These are phyloP conservation scores for Sporothrix humicola DNA, from an alignment of 2,329 filamentous ascomycete species.

Conservation along the genomic window DNA sequence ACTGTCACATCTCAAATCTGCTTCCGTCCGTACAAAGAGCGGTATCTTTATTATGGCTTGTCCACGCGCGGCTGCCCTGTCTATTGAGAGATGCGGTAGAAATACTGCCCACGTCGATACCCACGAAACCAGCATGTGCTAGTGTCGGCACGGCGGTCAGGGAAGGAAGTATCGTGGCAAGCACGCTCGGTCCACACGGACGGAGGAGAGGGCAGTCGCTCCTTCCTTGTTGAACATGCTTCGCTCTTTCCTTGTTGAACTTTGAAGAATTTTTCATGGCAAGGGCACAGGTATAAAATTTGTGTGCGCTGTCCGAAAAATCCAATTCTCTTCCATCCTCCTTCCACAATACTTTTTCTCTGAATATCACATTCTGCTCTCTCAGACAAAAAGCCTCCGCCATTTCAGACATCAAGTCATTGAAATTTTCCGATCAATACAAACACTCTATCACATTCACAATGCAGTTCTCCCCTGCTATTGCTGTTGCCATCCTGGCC, in stretches of 20 bases:
- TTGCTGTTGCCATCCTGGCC: neutral
- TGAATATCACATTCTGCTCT: neutral
- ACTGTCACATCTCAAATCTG: neutral
- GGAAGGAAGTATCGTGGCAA: neutral
- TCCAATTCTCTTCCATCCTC: neutral
- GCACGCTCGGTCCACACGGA: too few relatives aligned
- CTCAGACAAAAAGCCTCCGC: neutral
- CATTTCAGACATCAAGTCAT: neutral
- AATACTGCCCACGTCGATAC: neutral
- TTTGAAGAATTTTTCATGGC: neutral
- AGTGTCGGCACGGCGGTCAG: too few relatives aligned
- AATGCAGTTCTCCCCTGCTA: constrained; percentile 3
- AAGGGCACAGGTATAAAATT: neutral
- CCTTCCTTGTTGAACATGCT: neutral
- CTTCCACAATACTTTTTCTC: neutral
- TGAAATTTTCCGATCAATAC: too few relatives aligned
- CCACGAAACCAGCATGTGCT: too few relatives aligned
- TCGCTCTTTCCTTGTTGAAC: neutral
- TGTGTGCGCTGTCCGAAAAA: neutral
- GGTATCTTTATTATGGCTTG: neutral
- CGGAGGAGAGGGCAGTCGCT: neutral
- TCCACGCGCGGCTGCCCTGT: too few relatives aligned
- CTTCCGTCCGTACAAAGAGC: neutral
- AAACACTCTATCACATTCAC: neutral
- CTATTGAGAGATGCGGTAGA: too few relatives aligned